These are phyloP conservation scores for Fusarium sterilihyphosum DNA, from an alignment of 2,329 filamentous ascomycete genomes.

Conservation along the genomic window DNA sequence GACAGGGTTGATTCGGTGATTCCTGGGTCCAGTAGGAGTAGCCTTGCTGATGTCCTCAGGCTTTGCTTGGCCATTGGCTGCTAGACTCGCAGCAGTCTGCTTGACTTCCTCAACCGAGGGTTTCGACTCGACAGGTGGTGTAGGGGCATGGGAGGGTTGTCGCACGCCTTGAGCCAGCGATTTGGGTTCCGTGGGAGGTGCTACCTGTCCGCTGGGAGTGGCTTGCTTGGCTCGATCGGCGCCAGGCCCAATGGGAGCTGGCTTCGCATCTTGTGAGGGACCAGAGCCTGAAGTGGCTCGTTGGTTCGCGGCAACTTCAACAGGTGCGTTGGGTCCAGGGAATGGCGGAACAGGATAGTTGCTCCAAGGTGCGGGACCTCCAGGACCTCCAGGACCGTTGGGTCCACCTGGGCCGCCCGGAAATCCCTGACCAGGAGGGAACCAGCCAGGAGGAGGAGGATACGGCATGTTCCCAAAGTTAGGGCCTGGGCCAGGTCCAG, in stretches of 20 bases:
- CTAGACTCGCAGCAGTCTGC: constrained; percentile 55
- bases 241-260: constrained; percentile 62
- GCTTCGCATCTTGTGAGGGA: constrained; percentile 54
- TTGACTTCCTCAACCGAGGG: constrained; percentile 62
- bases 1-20: constrained; percentile 69
- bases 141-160: constrained; percentile 63
- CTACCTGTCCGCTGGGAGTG: constrained; percentile 56
- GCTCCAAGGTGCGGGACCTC: constrained; percentile 69
- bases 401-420: constrained; percentile 62
- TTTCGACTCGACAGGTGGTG: constrained; percentile 75
- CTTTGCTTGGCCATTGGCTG: constrained; percentile 50
- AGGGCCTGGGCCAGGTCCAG: constrained; percentile 66
- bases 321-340: constrained; percentile 46
- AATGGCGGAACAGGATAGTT: constrained; percentile 69
- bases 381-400: constrained; percentile 68
- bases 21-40: constrained; percentile 60
- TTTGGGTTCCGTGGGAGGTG: constrained; percentile 65
- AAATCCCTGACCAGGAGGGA: constrained; percentile 79
- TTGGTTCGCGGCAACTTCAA: constrained; percentile 66
- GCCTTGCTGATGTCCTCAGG: constrained; percentile 50
- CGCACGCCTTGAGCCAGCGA: constrained; percentile 57
- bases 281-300: constrained; percentile 61
- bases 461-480: constrained; percentile 81
- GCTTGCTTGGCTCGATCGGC: constrained; percentile 60
- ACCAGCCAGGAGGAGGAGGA: constrained; percentile 82